Percentiles rank a stretch among this genome's conserved stretches.
Conservation (phyloP, 2,329 filamentous ascomycete species). For the Fusarium sp. region DNA sequence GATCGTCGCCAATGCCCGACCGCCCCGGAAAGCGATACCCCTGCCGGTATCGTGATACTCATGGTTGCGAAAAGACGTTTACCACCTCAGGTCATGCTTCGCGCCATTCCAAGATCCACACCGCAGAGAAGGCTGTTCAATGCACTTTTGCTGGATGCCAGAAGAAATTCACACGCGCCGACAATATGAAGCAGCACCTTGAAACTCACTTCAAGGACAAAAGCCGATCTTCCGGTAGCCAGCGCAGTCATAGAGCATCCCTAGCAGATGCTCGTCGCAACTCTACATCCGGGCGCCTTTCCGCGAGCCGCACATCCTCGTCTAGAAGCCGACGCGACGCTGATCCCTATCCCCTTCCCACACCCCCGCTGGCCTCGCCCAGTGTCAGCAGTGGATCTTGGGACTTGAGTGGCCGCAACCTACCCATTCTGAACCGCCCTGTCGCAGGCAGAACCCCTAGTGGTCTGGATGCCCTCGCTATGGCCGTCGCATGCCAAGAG, state of each 20-base stretch:
- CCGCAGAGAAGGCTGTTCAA: constrained; percentile 80
- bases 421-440: constrained; percentile 62
- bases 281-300: constrained; percentile 50
- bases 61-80: constrained; percentile 82
- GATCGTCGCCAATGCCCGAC: constrained; percentile 59
- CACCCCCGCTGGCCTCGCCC: constrained; percentile 56
- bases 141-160: constrained; percentile 77
- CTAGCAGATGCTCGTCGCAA: constrained; percentile 53
- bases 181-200: constrained; percentile 90
- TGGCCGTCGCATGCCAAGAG: constrained; percentile 67
- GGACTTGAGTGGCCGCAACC: constrained; percentile 62
- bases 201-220: constrained; percentile 80
- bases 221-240: constrained; percentile 58
- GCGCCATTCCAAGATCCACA: constrained; percentile 86
- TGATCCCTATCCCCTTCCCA: constrained; percentile 56
- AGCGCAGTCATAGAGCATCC: constrained; percentile 52
- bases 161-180: constrained; percentile 84
- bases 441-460: constrained; percentile 59
- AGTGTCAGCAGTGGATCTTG: constrained; percentile 54
- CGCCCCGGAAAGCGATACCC: constrained; percentile 76
- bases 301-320: constrained; percentile 49
- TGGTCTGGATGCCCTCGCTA: constrained; percentile 67
- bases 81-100: constrained; percentile 89
- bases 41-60: constrained; percentile 78
- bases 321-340: constrained; percentile 56